Evolutionary conservation across 441 rosid genomes (phyloP), one percentile per base, ranked within the genome.

Genomic region (Flueggea neowawraea): DNA sequence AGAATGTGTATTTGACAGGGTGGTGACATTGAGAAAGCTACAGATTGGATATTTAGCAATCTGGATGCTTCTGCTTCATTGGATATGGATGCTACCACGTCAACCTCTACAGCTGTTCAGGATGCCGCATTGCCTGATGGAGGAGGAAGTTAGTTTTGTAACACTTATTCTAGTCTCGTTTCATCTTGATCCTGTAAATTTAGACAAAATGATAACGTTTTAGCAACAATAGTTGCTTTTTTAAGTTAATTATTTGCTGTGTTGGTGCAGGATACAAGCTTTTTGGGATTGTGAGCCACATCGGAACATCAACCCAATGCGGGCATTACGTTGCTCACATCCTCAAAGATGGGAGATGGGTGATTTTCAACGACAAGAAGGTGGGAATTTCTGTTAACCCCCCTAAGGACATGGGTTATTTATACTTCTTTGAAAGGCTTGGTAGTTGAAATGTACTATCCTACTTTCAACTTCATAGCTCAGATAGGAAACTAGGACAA

Each of bases 281-380:
- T 58, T 80, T 87, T 5, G 99, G 99, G 39, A 78, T 95, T 61
- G 95, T 95, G 65, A 89, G 97, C 69, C 99, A 95, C 70, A 95
- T 95, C 5, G 98, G 98, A 69, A 91, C 96, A 55, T 95, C 97
- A 9, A 85, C 96, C 7, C 98, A 88, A 54, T 91, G 97, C 33
- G 98, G 97, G 2, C 99, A 95, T 72, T 91, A 95, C 28, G 99
- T 91, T 2, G 98, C 99, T 11, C 99, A 95, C 80, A 79, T 95
- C 41, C 54, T 77, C 16, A 91, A 95, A 77, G 89, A 90, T 52
- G 96, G 98, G 2, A 84, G 88, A 61, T 95, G 99, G 98, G 90
- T 76, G 14, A 91, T 91, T 31, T 91, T 89, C 89, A 95, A 91
- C 12, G 99, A 95, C 68, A 75, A 68, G 71, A 95, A 90, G 84